Evolutionary conservation across 2,329 filamentous ascomycete species (phyloP).

Genomic region (Aspergillus amoenus): DNA sequence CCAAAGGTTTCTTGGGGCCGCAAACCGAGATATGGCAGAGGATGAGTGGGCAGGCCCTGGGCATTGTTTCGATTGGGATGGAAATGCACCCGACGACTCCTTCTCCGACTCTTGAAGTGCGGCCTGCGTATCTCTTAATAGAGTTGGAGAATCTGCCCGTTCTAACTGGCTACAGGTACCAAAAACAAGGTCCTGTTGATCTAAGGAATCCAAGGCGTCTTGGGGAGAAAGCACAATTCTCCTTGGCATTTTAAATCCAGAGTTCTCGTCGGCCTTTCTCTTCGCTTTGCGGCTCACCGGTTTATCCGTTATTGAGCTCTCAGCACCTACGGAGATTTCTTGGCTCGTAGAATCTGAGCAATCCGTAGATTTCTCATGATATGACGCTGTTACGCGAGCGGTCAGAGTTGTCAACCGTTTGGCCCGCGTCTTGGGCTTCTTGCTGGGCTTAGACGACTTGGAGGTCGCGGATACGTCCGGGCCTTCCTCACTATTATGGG

Average conservation of each 20-base stretch:
- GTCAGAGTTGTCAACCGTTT: conserved; percentile 79
- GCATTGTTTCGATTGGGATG: not conserved
- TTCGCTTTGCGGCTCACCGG: conserved; percentile 11
- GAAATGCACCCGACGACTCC: conserved; percentile 10
- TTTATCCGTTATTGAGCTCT: not conserved
- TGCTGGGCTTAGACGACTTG: conserved; percentile 15
- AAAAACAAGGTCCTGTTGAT: conserved; percentile 75
- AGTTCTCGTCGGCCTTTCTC: conserved; percentile 19
- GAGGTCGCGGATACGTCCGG: conserved; percentile 11
- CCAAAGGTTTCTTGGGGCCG: conserved; percentile 60
- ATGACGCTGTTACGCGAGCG: conserved; percentile 71
- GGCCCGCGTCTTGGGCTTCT: conserved; percentile 52
- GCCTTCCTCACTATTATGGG: conserved; percentile 16
- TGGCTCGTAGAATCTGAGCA: conserved; percentile 12
- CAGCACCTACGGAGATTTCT: not conserved
- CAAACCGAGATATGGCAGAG: conserved; percentile 25
- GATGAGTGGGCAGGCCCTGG: conserved; percentile 2
- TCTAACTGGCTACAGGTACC: conserved; percentile 83
- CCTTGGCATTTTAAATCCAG: conserved; percentile 36
- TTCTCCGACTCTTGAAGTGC: conserved; percentile 33
- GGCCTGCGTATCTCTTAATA: conserved; percentile 37
- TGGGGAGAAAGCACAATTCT: conserved; percentile 67
- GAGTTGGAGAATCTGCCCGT: conserved; percentile 67
- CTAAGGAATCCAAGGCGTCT: conserved; percentile 65
- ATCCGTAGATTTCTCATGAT: conserved; percentile 45